Percentiles rank a stretch among this genome's conserved stretches.
phyloP scores from a whole-genome alignment of 148 eudicot genomes.

The Drosera capensis region DNA sequence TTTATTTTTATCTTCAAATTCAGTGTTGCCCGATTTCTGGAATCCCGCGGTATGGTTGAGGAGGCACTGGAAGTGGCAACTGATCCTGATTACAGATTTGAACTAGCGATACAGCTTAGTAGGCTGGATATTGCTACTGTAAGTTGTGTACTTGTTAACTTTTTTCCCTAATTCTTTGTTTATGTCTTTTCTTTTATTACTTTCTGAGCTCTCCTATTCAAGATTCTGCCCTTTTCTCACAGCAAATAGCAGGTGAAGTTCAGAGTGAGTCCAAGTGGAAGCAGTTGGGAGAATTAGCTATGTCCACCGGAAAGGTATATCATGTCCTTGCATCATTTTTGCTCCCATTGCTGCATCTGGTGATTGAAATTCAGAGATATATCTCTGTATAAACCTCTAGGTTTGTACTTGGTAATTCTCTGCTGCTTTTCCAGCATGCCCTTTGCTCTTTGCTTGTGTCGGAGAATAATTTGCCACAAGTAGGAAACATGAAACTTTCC shows the following conservation, averaged over 20 bases:
- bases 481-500: too few relatives aligned
- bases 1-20: background rate
- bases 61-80: slow-evolving; percentile 97
- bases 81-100: slow-evolving; percentile 98
- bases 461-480: too few relatives aligned
- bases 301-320: slow-evolving; percentile 88
- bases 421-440: too few relatives aligned
- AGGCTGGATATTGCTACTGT: slow-evolving; percentile 80
- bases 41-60: slow-evolving; percentile 84
- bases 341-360: too few relatives aligned
- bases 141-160: slow-evolving; percentile 3
- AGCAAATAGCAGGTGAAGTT: slow-evolving; percentile 89
- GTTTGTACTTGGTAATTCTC: too few relatives aligned
- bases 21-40: slow-evolving; percentile 93
- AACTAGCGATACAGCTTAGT: slow-evolving; percentile 90
- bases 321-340: slow-evolving; percentile 1
- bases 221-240: slow-evolving; percentile 1
- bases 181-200: slow-evolving; percentile 2
- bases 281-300: slow-evolving; percentile 96
- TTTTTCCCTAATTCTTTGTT: background rate
- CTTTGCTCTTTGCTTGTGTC: too few relatives aligned
- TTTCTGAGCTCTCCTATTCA: background rate
- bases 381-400: too few relatives aligned
- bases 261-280: slow-evolving; percentile 95
- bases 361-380: too few relatives aligned